phyloP scores from a whole-genome alignment of 192 early-diverging fungal species.

The Coemansia pectinata region DNA sequence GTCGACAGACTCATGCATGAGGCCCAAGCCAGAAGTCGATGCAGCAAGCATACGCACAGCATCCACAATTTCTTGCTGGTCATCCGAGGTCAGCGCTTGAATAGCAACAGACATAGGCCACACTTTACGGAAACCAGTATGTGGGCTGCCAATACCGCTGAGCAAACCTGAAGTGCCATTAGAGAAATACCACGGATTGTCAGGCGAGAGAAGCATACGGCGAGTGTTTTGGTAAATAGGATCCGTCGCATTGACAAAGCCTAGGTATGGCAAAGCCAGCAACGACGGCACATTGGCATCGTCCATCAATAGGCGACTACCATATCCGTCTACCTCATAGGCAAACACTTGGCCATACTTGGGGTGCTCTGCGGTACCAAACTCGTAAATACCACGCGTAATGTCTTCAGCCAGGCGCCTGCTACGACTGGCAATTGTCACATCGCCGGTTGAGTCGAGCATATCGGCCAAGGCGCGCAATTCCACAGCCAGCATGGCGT shows the following conservation, averaged over 20 bases:
- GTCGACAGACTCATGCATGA: slow-evolving; percentile 64
- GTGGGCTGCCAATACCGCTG: slow-evolving; percentile 60
- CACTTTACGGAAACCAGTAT: slow-evolving; percentile 52
- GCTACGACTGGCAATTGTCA: slow-evolving; percentile 14
- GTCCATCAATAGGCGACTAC: slow-evolving; percentile 63
- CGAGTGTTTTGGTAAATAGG: slow-evolving; percentile 60
- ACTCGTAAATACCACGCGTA: slow-evolving; percentile 46
- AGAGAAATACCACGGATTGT: slow-evolving; percentile 65
- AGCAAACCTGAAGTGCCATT: slow-evolving; percentile 25
- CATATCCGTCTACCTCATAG: slow-evolving; percentile 68
- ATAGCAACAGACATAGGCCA: slow-evolving; percentile 66
- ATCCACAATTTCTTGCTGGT: slow-evolving; percentile 37
- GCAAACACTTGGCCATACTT: slow-evolving; percentile 57
- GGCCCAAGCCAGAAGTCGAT: slow-evolving; percentile 52
- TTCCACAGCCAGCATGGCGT: slow-evolving; percentile 65
- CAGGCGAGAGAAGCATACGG: slow-evolving; percentile 48
- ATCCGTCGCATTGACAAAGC: slow-evolving; percentile 51
- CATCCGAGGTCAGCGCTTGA: slow-evolving; percentile 46
- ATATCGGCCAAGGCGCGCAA: slow-evolving; percentile 49
- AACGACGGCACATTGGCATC: slow-evolving; percentile 66
- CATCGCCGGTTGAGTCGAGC: slow-evolving; percentile 15
- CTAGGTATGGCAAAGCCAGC: slow-evolving; percentile 59
- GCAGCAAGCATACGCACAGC: slow-evolving; percentile 45
- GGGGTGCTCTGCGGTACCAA: slow-evolving; percentile 55
- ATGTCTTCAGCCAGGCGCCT: slow-evolving; percentile 51